Base-by-base conservation (phyloP, 2,329 filamentous ascomycete species). In the Verticillium zaregamsianum region DNA sequence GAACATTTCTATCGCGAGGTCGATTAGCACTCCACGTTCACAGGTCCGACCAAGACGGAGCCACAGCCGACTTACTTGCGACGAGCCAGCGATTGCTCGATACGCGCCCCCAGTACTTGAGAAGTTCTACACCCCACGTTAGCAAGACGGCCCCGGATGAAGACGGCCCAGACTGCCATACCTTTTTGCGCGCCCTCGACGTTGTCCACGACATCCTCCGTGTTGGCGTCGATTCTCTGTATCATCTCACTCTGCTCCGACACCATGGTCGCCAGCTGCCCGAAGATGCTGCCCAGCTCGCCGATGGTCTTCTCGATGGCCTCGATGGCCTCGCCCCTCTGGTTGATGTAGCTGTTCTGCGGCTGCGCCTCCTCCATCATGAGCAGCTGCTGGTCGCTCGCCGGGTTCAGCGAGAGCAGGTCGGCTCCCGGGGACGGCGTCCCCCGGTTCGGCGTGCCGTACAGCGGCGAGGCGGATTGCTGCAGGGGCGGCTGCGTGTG, bases 231-330 rank as follows among this genome's bases (percentile, higher is more conserved):
- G 71, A 97, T 97, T 58, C 94, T 85, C 77, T 98, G 92, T 67
- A 99, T 96, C 90, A 97, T 96, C 77, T 97, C 95, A 64, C 91
- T 92, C 78, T 99, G 95, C 75, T 99, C 94, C 61, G 90, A 92
- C 33, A 99, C 95, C 95, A 99, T 98, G 67, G 92, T 89, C 39
- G 95, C 94, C 58, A 99, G 80, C 76, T 99, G 94, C 9, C 93
- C 92, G 73, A 98, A 98, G 65, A 97, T 97, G 15, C 80, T 80
- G 32, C 95, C 95, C 1, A 99, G 82, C 74, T 99, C 95, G 65
- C 86, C 88, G 68, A 99, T 99, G 1, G 95, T 99, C 68, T 91
- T 89, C 75, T 99, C 95, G 63, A 99, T 99, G 5, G 93, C 91
- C 73, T 98, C 94, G 66, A 99, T 98, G 0, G 95, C 95, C 74